phyloP scores from a whole-genome alignment of 768 basidiomycete genomes.

The Calocera cornea region DNA sequence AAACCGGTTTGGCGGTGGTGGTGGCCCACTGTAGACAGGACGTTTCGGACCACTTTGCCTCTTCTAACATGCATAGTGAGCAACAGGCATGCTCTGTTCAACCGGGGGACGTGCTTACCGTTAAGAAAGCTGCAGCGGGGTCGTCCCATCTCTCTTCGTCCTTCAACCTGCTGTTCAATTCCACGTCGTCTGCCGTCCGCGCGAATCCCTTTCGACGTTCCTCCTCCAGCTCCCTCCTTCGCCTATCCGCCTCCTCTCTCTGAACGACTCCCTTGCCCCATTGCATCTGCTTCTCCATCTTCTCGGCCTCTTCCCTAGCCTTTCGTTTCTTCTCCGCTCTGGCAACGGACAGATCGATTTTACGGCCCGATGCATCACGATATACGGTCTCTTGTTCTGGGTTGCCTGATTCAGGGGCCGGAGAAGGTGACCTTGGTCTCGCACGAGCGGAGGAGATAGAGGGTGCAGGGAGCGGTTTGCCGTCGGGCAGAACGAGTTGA shows the following conservation, averaged over 20 bases:
- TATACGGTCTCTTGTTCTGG: slow-evolving; percentile 79
- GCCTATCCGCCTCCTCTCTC: slow-evolving; percentile 60
- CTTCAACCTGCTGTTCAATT: slow-evolving; percentile 74
- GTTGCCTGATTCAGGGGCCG: slow-evolving; percentile 15
- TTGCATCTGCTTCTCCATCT: slow-evolving; percentile 84
- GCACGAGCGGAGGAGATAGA: background rate
- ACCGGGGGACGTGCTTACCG: slow-evolving; percentile 36
- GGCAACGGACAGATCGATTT: slow-evolving; percentile 77
- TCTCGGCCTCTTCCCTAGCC: slow-evolving; percentile 73
- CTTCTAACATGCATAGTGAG: slow-evolving; percentile 37
- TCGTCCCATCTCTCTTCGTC: slow-evolving; percentile 86
- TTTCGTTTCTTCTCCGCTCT: slow-evolving; percentile 68
- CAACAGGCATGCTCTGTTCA: slow-evolving; percentile 3
- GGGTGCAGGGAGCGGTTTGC: background rate
- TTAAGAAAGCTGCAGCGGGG: slow-evolving; percentile 89
- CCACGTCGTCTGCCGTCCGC: slow-evolving; percentile 65
- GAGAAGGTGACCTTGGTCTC: background rate
- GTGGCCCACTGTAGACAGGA: slow-evolving; percentile 78
- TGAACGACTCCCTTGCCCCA: slow-evolving; percentile 97
- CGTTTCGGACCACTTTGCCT: slow-evolving; percentile 54
- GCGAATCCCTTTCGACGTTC: slow-evolving; percentile 56
- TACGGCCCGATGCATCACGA: slow-evolving; percentile 75
- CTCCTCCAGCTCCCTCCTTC: slow-evolving; percentile 50
- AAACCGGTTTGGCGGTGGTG: slow-evolving; percentile 88
- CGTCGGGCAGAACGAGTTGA: slow-evolving; percentile 28